Percentiles rank a stretch among this genome's conserved stretches.
Evolutionary conservation across 352 stramenopile genomes (phyloP).

Genomic region (Paralagenidium karlingii): DNA sequence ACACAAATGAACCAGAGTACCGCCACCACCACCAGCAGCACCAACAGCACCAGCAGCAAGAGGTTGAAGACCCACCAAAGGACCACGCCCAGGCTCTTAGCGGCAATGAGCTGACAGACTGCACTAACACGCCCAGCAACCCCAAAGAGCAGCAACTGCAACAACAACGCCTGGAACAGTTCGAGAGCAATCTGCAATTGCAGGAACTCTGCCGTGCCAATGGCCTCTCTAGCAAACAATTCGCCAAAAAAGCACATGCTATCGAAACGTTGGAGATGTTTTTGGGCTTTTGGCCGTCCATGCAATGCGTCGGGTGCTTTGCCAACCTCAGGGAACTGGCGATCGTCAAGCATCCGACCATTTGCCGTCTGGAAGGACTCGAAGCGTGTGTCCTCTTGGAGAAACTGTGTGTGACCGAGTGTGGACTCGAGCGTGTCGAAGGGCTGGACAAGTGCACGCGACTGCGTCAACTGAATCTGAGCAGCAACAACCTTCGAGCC

Average conservation of each 20-base stretch:
- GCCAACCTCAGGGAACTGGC: conserved; percentile 41
- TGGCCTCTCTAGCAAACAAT: conserved; percentile 35
- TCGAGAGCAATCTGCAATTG: conserved; percentile 28
- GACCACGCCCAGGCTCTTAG: too few species aligned
- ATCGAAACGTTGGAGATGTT: conserved; percentile 57
- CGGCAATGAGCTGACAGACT: too few species aligned
- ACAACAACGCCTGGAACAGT: too few species aligned
- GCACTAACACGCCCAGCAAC: too few species aligned
- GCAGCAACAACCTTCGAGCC: conserved; percentile 35
- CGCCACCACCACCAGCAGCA: conserved; percentile 3
- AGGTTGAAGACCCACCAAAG: too few species aligned
- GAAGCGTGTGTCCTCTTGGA: conserved; percentile 36
- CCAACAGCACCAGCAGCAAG: too few species aligned
- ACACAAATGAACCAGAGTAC: conserved; percentile 11
- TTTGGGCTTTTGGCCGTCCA: conserved; percentile 60
- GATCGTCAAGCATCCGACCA: conserved; percentile 62
- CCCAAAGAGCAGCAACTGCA: too few species aligned
- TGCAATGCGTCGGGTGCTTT: conserved; percentile 59
- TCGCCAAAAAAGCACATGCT: conserved; percentile 20
- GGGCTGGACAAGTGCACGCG: conserved; percentile 25
- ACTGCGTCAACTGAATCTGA: conserved; percentile 59
- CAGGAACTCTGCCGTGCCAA: conserved; percentile 58
- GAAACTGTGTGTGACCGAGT: conserved; percentile 52
- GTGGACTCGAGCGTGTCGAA: conserved; percentile 30
- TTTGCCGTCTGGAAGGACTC: conserved; percentile 40